These are phyloP conservation scores for Penicillium paradoxum DNA, from an alignment of 495 filamentous ascomycete species.

Conservation along the genomic window DNA sequence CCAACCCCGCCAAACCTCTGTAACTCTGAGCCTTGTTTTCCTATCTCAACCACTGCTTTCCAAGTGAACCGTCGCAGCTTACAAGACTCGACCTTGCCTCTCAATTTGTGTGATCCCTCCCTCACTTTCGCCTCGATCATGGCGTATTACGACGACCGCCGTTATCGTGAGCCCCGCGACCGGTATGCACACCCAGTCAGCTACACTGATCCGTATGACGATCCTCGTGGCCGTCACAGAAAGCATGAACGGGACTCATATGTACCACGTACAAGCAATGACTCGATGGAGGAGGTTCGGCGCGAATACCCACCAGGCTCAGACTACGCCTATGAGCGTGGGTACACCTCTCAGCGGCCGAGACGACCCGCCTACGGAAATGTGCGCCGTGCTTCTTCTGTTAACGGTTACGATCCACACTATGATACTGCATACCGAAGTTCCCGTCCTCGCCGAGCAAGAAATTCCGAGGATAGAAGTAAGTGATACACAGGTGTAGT, in stretches of 20 bases:
- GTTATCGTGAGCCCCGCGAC: conserved; percentile 28
- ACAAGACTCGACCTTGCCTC: conserved; percentile 3
- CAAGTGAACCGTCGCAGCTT: conserved; percentile 15
- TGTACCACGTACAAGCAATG: conserved; percentile 51
- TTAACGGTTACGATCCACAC: conserved; percentile 39
- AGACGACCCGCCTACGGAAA: conserved; percentile 37
- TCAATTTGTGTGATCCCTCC: conserved; percentile 2
- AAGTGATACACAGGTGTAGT: neutral
- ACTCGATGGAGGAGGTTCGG: conserved; percentile 63
- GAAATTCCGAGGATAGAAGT: conserved; percentile 51
- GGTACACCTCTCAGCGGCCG: conserved; percentile 39
- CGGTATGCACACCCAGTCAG: conserved; percentile 27
- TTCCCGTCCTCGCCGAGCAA: conserved; percentile 48
- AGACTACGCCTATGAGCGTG: conserved; percentile 44
- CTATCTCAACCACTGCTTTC: conserved; percentile 8
- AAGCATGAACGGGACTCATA: conserved; percentile 42
- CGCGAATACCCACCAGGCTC: conserved; percentile 60
- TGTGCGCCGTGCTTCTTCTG: conserved; percentile 41
- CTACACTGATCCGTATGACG: conserved; percentile 32
- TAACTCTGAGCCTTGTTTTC: neutral
- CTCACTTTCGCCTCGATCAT: conserved; percentile 18
- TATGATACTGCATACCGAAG: conserved; percentile 55
- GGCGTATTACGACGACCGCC: conserved; percentile 41
- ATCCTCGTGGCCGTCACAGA: conserved; percentile 17
- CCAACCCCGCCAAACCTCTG: conserved; percentile 18